Conservation (phyloP, 495 filamentous ascomycete genomes). For the Neurospora tetraspora region DNA sequence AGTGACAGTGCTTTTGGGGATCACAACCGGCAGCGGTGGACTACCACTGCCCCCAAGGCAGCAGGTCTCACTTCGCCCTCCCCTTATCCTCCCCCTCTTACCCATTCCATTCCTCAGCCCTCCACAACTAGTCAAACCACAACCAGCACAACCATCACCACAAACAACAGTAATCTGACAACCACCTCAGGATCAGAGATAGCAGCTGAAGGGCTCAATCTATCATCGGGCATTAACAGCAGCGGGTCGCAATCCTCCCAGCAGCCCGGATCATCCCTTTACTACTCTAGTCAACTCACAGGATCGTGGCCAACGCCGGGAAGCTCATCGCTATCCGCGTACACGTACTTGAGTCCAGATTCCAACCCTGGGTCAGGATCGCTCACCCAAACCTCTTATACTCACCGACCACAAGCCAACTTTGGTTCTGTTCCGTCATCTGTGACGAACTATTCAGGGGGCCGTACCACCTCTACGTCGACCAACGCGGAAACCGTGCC, state of each 20-base stretch:
- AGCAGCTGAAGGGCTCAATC: conserved; percentile 50
- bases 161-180: conserved; percentile 45
- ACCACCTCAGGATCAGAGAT: conserved; percentile 22
- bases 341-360: conserved; percentile 45
- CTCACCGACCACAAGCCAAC: conserved; percentile 6
- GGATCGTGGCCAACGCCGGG: conserved; percentile 46
- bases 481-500: conserved; percentile 18
- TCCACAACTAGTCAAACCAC: conserved; percentile 45
- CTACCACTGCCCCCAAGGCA: conserved; percentile 1
- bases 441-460: conserved; percentile 7
- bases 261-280: conserved; percentile 30
- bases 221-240: conserved; percentile 48
- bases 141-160: conserved; percentile 40
- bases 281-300: conserved; percentile 38
- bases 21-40: conserved; percentile 1
- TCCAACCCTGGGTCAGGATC: conserved; percentile 20
- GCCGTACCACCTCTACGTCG: conserved; percentile 26
- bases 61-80: conserved; percentile 1
- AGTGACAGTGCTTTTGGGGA: conserved; percentile 5
- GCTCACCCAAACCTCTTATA: conserved; percentile 14
- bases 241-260: conserved; percentile 42
- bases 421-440: conserved; percentile 8
- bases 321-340: conserved; percentile 32
- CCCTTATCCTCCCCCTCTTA: conserved; percentile 30
- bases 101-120: conserved; percentile 36